Base-by-base conservation (phyloP, 176 grass and related monocot species). In the Microstegium vimineum region DNA sequence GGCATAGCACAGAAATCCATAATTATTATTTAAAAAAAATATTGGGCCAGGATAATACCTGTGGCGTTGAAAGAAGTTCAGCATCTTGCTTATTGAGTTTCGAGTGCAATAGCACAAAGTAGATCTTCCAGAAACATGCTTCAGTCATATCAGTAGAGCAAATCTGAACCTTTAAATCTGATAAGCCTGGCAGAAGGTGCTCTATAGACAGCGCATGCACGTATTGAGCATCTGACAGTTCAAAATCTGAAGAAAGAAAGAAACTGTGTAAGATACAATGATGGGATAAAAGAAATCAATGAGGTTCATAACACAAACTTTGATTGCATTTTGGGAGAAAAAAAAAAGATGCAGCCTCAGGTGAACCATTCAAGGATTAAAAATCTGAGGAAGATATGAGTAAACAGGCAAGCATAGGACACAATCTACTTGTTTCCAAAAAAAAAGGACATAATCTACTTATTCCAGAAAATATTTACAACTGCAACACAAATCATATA, bases 111-210 rank as follows among this genome's bases (percentile, higher is more conserved):
- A 94, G 90, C 33, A 94, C 93, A 77, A 94, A 94, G 81, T 94
- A 94, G 18, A 92, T 94, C 85, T 94, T 94, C 93, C 93, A 94
- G 65, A 94, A 94, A 61, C 82, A 92, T 51, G 75, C 82, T 83
- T 94, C 93, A 78, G 78, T 90, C 93, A 94, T 94, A 74, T 92
- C 90, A 78, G 78, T 86, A 62, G 93, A 89, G 66, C 93, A 94
- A 81, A 94, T 77, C 23, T 76, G 79, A 66, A 64, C 18, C 64
- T 86, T 92, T 42, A 92, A 51, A 62, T 81, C 79, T 3, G 82
- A 84, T 80, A 94, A 73, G 63, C 67, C 70, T 64, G 90, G 90
- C 52, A 87, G 82, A 70, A 88, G 66, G 73, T 67, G 90, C 59
- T 92, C 87, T 38, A 94, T 69, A 32, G 75, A 45, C 51, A 88